phyloP scores from a whole-genome alignment of 2,329 filamentous ascomycete species.

The Podosphaera fusca region DNA sequence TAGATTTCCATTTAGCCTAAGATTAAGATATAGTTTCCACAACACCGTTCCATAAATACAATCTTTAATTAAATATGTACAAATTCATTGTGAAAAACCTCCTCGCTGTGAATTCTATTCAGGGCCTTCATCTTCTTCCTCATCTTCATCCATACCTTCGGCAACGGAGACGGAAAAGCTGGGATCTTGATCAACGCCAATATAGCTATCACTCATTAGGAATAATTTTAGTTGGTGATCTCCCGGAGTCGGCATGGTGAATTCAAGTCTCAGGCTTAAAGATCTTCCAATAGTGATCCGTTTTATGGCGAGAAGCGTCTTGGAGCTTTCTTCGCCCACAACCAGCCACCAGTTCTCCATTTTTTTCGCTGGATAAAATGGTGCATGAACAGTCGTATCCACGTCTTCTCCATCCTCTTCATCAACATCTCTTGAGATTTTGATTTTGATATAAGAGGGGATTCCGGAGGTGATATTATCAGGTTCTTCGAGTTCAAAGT shows the following conservation, averaged over 20 bases:
- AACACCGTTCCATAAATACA: not conserved
- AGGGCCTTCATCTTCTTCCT: slow-evolving; percentile 49
- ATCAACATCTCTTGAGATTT: slow-evolving; percentile 60
- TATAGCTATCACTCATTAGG: slow-evolving; percentile 91
- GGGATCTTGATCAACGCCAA: slow-evolving; percentile 90
- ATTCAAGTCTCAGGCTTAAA: slow-evolving; percentile 63
- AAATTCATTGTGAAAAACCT: not conserved
- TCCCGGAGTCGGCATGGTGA: slow-evolving; percentile 63
- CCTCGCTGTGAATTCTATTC: not conserved
- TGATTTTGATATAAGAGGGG: slow-evolving; percentile 62
- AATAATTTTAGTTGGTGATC: slow-evolving; percentile 76
- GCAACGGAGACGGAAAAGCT: slow-evolving; percentile 65
- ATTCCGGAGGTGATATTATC: slow-evolving; percentile 61
- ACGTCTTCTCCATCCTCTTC: slow-evolving; percentile 41
- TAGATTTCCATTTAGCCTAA: too few relatives aligned
- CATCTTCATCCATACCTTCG: slow-evolving; percentile 89
- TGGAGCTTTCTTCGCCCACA: slow-evolving; percentile 75
- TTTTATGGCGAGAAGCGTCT: slow-evolving; percentile 80
- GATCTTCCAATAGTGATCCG: slow-evolving; percentile 66
- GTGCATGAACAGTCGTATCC: slow-evolving; percentile 73
- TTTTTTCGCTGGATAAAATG: slow-evolving; percentile 81
- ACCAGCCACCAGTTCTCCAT: slow-evolving; percentile 98
- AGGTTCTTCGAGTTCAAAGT: slow-evolving; percentile 64
- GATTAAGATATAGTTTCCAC: not conserved
- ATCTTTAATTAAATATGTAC: not conserved